phyloP scores from a whole-genome alignment of 1,284 basidiomycete species.

The Irpex sp. region DNA sequence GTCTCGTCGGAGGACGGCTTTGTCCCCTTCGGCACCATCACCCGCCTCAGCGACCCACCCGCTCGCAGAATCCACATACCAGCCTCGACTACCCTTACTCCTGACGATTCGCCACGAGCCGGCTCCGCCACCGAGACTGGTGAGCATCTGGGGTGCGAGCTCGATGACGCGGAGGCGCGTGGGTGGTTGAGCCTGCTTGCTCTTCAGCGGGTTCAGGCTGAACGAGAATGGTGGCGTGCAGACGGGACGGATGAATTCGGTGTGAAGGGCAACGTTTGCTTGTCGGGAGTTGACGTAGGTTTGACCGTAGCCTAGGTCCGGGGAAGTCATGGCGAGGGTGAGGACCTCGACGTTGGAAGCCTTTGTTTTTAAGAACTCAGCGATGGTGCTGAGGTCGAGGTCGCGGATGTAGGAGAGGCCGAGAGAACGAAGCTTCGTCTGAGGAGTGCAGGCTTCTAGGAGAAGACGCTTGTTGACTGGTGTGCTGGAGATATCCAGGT shows the following conservation, averaged over 20 bases:
- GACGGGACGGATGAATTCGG: conserved; percentile 72
- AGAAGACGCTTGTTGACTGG: conserved; percentile 68
- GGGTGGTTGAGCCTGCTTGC: conserved; percentile 39
- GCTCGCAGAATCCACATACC: conserved; percentile 90
- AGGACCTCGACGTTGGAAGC: conserved; percentile 84
- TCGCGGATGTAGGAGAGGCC: conserved; percentile 84
- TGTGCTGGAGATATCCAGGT: conserved; percentile 88
- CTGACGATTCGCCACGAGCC: conserved; percentile 85
- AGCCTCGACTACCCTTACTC: conserved; percentile 91
- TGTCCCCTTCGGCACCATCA: conserved; percentile 1
- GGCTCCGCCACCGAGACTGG: conserved; percentile 70
- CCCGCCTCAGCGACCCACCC: conserved; percentile 57
- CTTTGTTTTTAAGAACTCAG: conserved; percentile 67
- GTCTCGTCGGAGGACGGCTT: conserved; percentile 50
- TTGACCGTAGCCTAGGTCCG: conserved; percentile 62
- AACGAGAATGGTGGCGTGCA: conserved; percentile 79
- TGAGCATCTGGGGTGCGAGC: conserved; percentile 73
- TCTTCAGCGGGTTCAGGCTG: conserved; percentile 33
- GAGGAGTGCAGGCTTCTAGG: conserved; percentile 54
- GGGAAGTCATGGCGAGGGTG: conserved; percentile 76
- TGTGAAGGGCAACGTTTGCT: conserved; percentile 62
- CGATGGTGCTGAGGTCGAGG: conserved; percentile 66
- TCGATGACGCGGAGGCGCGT: conserved; percentile 89
- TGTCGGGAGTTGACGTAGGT: conserved; percentile 44
- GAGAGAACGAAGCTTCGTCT: conserved; percentile 79